A percentile compares a stretch with the other conserved stretches of the same genome.
Conservation (phyloP, 2,329 filamentous ascomycete genomes). For the Tolypocladium paradoxum region DNA sequence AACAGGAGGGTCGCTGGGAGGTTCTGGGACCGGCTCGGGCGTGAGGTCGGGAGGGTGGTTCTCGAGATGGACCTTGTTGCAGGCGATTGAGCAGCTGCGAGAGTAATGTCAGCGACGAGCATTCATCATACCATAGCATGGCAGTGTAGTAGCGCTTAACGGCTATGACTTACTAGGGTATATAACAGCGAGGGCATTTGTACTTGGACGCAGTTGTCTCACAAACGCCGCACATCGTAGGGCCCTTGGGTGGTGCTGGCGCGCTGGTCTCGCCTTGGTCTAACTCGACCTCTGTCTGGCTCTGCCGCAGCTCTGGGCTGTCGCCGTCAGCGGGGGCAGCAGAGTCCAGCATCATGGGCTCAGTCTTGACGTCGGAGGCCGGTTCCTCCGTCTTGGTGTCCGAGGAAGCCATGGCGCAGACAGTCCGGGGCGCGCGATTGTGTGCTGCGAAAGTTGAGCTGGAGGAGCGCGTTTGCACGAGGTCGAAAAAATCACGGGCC, state of each 20-base stretch:
- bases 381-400: neutral
- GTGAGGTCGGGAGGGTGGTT: conserved; percentile 34
- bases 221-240: conserved; percentile 40
- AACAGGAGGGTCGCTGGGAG: conserved; percentile 3
- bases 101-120: conserved; percentile 4
- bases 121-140: neutral
- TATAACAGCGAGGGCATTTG: conserved; percentile 48
- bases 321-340: neutral
- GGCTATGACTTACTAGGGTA: conserved; percentile 42
- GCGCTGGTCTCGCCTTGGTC: neutral
- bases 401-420: neutral
- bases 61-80: conserved; percentile 41
- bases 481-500: neutral
- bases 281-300: neutral
- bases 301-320: neutral
- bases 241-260: neutral
- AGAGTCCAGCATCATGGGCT: neutral
- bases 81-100: conserved; percentile 46
- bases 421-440: neutral
- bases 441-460: neutral
- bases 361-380: neutral
- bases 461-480: neutral
- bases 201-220: conserved; percentile 42
- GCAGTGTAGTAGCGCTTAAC: neutral
- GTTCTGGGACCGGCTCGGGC: conserved; percentile 12